Evolutionary conservation across 192 early-diverging fungal species (phyloP), one percentile per base, ranked within the genome.

Genomic region (Backusella tuberculispora): DNA sequence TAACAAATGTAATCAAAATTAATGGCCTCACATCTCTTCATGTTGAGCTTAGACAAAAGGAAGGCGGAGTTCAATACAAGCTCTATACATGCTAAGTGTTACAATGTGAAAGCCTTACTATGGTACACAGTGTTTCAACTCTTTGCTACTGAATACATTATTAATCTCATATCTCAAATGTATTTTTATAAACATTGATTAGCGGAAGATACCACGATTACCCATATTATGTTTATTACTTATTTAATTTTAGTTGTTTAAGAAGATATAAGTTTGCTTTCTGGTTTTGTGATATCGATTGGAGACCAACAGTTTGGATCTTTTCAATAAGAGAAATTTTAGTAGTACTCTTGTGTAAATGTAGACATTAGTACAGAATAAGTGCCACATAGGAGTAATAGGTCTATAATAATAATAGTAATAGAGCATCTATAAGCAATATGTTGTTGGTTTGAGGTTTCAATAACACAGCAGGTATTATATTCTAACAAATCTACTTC

Each of bases 41-140:
- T 34, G 2, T 34, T 34, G 2, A 34, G 29, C 29, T 34, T 34
- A 34, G 29, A 2, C 29, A 34, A 34, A 34, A 10, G 53, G 21
- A 21, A 60, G 19, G 21, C 53, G 53, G 53, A 60, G 53, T 24
- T 60, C 21, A 60, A 60, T 60, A 24, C 53, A 60, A 60, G 10
- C 24, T 60, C 24, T 24, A 60, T 60, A 60, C 53, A 60, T 24
- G 26, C 26, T 26, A 9, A 26, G 53, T 60, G 53, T 14, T 24
- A 60, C 53, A 60, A 60, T 12, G 53, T 24, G 53, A 21, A 60
- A 26, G 53, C 24, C 53, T 24, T 60, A 12, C 26, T 60, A 60
- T 12, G 26, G 8, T 60, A 60, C 53, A 60, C 53, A 60, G 24
- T 13, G 53, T 60, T 60, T 60, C 8, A 60, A 26, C 53, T 3